Conservation (phyloP, 139 green algal species). For the Coccomyxa sp. region DNA sequence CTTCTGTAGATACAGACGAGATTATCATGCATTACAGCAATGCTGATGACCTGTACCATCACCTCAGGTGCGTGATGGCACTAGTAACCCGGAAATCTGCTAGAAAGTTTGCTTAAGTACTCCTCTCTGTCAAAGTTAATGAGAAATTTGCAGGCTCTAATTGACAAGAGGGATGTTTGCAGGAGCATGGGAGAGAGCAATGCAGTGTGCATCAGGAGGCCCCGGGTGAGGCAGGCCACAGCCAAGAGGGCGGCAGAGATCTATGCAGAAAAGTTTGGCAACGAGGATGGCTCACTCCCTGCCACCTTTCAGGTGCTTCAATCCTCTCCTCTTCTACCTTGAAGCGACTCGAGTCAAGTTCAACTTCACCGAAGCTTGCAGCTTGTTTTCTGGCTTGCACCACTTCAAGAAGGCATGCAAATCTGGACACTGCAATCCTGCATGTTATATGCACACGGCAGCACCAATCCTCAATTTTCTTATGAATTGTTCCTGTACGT, state of each 20-base stretch:
- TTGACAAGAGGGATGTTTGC: not conserved
- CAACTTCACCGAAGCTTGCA: no score
- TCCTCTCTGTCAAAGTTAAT: not conserved
- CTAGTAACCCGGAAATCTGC: no score
- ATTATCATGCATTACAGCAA: conserved; percentile 59
- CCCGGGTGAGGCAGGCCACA: conserved; percentile 43
- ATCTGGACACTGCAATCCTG: not conserved
- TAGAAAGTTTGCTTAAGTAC: not conserved
- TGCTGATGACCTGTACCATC: conserved; percentile 48
- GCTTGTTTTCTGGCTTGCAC: no score
- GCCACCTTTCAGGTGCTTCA: conserved; percentile 40
- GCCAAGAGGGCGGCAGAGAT: conserved; percentile 49
- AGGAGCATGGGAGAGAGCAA: conserved; percentile 70
- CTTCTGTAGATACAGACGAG: conserved; percentile 75
- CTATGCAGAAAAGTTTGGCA: conserved; percentile 61
- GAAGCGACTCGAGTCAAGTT: no score
- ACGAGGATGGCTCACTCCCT: conserved; percentile 26
- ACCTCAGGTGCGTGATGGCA: conserved; percentile 34
- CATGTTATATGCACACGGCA: not conserved
- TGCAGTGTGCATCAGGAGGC: conserved; percentile 35
- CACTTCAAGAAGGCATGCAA: not conserved
- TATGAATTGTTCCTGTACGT: not conserved
- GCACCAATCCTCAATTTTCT: not conserved
- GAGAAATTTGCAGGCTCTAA: not conserved
- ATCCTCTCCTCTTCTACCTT: not conserved